Evolutionary conservation across 1,139 yeast genomes (phyloP).

Genomic region (Kodamaea sp.): DNA sequence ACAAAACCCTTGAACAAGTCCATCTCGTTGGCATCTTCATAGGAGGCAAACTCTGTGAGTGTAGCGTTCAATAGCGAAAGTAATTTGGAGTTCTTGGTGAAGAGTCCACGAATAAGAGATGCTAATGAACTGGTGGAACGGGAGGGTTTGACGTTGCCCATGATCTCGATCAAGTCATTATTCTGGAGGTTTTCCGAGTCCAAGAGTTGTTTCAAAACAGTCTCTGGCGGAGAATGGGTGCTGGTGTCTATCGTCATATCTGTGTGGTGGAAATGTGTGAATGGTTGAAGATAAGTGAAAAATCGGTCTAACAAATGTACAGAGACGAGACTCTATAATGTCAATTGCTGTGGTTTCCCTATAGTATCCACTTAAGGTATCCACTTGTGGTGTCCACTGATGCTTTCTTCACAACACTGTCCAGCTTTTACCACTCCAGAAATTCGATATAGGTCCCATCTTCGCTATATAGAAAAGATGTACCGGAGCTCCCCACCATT

Average conservation of each 20-base stretch:
- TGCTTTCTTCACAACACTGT: no score
- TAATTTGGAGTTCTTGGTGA: slow-evolving; percentile 41
- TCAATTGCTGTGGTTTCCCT: no score
- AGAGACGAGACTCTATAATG: no score
- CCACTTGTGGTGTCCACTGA: no score
- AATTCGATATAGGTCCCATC: no score
- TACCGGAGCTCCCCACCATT: no score
- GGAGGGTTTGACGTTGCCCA: slow-evolving; percentile 37
- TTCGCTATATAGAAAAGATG: no score
- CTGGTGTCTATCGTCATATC: slow-evolving; percentile 4
- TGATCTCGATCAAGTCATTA: slow-evolving; percentile 35
- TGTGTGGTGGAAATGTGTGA: not conserved
- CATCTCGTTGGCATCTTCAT: slow-evolving; percentile 23
- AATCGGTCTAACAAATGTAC: no score
- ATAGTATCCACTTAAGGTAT: no score
- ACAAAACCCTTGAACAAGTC: slow-evolving; percentile 36
- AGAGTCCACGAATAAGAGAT: slow-evolving; percentile 41
- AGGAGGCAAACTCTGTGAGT: slow-evolving; percentile 16
- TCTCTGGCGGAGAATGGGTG: slow-evolving; percentile 3
- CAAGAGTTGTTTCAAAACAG: slow-evolving; percentile 11
- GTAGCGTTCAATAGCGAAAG: slow-evolving; percentile 24
- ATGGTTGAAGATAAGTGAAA: no score
- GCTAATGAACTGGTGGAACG: slow-evolving; percentile 30
- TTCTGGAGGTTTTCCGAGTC: slow-evolving; percentile 31
- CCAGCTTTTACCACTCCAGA: no score